Base-by-base conservation (phyloP, 441 rosid species). In the Hura crepitans region DNA sequence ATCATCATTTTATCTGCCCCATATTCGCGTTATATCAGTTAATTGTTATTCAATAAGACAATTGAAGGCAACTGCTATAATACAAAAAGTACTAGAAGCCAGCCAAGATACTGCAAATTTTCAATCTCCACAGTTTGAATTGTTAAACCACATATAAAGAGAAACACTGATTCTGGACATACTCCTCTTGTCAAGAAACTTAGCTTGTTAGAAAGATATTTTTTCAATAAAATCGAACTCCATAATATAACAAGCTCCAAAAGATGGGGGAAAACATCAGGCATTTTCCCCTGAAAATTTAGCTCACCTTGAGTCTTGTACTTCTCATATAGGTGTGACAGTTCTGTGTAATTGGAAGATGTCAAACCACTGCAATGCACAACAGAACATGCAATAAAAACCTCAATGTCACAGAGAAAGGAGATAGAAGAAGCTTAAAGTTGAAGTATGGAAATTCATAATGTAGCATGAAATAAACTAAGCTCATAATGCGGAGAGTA, bases 261-360 rank as follows among this genome's bases (percentile, higher is more conserved):
- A 20, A 71, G 31, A 54, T 13, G 17, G 17, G 23, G 17, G 20
- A 20, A 50, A 20, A 63, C 15, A 15, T 28, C 17, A 49, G 59
- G 22, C 56, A 46, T n/a, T 47, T 23, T 67, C 9, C 51, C 39
- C 62, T 14, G 10, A 54, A 62, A 50, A 31, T 31, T 54, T 18
- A 49, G 27, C 65, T 6, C 56, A 93, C 98, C 98, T 79, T 88
- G 80, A 39, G 81, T 62, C 80, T 85, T 91, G 92, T 88, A 85
- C 65, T 88, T 93, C 72, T 87, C 88, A 70, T 91, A 88, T 81
- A 92, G 30, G 79, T 85, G 84, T 76, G 92, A 87, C 75, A 94
- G 72, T 72, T 92, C 97, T 79, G 88, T 87, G 87, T 94, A 94
- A 82, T 92, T 94, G 23, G 89, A 85, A 13, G 91, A 82, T 27